phyloP scores from a whole-genome alignment of 164 flowering plant genomes.

The Umbilicus rupestris region DNA sequence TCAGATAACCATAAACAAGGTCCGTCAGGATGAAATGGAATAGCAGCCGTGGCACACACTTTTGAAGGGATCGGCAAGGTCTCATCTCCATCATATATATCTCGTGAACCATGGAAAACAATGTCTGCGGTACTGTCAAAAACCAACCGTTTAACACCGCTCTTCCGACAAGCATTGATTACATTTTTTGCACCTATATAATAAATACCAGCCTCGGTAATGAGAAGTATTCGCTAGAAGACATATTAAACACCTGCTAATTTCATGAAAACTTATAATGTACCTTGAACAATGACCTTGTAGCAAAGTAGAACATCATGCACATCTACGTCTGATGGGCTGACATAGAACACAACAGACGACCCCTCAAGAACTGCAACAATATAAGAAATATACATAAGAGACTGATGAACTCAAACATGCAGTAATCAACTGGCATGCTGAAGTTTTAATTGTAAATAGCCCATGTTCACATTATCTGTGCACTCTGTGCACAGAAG shows the following conservation, averaged over 20 bases:
- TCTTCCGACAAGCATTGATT: constrained; percentile 66
- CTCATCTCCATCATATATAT: constrained; percentile 64
- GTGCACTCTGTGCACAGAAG: no score
- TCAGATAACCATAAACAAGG: not conserved
- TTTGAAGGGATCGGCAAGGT: constrained; percentile 51
- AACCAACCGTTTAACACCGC: constrained; percentile 60
- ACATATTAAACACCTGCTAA: not conserved
- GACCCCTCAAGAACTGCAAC: constrained; percentile 72
- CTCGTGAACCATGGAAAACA: constrained; percentile 57
- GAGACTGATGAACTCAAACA: no score
- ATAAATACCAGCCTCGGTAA: not conserved
- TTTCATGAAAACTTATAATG: not conserved
- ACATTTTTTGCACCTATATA: constrained; percentile 76
- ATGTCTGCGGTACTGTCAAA: constrained; percentile 84
- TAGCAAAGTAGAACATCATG: constrained; percentile 42
- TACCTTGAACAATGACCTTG: constrained; percentile 74
- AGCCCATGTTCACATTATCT: no score
- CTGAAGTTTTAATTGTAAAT: no score
- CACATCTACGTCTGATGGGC: constrained; percentile 16
- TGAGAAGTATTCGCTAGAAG: not conserved
- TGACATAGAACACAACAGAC: constrained; percentile 55
- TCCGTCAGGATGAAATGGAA: not conserved
- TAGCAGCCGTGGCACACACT: constrained; percentile 26
- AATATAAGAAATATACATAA: not conserved
- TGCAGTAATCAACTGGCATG: no score